phyloP scores from a whole-genome alignment of 2,329 filamentous ascomycete genomes.

The Curvularia sp. region DNA sequence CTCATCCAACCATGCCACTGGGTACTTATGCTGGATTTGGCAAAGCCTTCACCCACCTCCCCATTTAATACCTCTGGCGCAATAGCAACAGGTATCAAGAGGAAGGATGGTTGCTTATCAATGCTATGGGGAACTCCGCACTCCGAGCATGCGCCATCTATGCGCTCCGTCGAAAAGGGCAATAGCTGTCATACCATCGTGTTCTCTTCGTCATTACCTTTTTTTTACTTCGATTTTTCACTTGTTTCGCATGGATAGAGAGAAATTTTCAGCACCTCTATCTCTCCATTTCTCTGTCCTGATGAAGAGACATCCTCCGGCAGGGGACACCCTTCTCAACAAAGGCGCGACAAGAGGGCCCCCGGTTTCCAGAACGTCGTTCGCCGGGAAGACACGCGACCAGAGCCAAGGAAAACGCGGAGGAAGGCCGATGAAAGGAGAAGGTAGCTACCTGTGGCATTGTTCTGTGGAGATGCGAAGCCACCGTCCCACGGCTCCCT shows the following conservation, averaged over 20 bases:
- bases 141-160: neutral
- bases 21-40: conserved; percentile 6
- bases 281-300: neutral
- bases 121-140: conserved; percentile 3
- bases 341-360: neutral
- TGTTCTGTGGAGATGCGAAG: conserved; percentile 5
- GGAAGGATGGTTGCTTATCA: neutral
- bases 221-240: neutral
- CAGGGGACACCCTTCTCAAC: conserved; percentile 12
- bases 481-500: conserved; percentile 2
- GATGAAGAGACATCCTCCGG: neutral
- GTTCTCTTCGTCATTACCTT: neutral
- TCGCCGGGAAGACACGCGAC: conserved; percentile 16
- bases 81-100: conserved; percentile 1
- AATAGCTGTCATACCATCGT: neutral
- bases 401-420: conserved; percentile 2
- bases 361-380: conserved; percentile 17
- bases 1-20: conserved; percentile 5
- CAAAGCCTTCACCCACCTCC: conserved; percentile 1
- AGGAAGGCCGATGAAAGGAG: conserved; percentile 12
- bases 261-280: conserved; percentile 1
- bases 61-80: conserved; percentile 4
- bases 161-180: neutral
- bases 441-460: conserved; percentile 5
- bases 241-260: neutral